A percentile compares a stretch with the other conserved stretches of the same genome.
Evolutionary conservation across 2,329 filamentous ascomycete species (phyloP).

Genomic region (Exophiala sp.): DNA sequence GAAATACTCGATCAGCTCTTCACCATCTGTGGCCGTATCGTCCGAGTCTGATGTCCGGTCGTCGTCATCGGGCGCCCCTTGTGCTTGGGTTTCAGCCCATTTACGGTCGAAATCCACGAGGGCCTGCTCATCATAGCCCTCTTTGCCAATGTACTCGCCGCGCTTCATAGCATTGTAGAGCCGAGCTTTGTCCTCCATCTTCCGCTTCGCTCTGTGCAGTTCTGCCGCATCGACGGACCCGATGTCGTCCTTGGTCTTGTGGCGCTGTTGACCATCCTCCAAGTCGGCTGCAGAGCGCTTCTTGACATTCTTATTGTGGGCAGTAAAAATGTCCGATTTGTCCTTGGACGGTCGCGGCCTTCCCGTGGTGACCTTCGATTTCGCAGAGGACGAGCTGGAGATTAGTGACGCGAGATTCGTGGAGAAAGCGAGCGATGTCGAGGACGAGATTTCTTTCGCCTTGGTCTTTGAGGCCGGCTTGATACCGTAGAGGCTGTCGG

Average conservation of each 20-base stretch:
- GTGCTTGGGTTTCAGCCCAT: slow-evolving; percentile 68
- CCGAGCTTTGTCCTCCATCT: slow-evolving; percentile 84
- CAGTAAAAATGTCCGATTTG: slow-evolving; percentile 64
- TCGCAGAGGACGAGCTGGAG: slow-evolving; percentile 47
- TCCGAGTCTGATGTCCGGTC: slow-evolving; percentile 35
- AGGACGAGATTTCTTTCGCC: slow-evolving; percentile 60
- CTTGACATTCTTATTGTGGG: slow-evolving; percentile 57
- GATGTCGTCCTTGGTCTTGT: slow-evolving; percentile 55
- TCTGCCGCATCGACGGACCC: slow-evolving; percentile 53
- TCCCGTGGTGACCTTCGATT: slow-evolving; percentile 38
- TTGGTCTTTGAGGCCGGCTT: slow-evolving; percentile 60
- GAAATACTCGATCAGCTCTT: slow-evolving; percentile 66
- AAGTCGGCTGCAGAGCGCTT: slow-evolving; percentile 59
- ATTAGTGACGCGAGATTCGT: slow-evolving; percentile 80
- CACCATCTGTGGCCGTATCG: slow-evolving; percentile 39
- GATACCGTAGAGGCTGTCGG: slow-evolving; percentile 72
- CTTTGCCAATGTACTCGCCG: slow-evolving; percentile 63
- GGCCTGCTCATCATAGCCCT: slow-evolving; percentile 37
- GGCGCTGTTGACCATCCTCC: slow-evolving; percentile 56
- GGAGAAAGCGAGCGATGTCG: slow-evolving; percentile 77
- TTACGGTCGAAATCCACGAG: slow-evolving; percentile 94
- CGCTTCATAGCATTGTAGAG: slow-evolving; percentile 85
- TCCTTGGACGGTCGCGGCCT: slow-evolving; percentile 43
- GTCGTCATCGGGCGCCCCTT: slow-evolving; percentile 34
- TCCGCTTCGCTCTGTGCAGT: slow-evolving; percentile 63